phyloP scores from a whole-genome alignment of 176 grass and related monocot genomes.

The Bothriochloa decipiens region DNA sequence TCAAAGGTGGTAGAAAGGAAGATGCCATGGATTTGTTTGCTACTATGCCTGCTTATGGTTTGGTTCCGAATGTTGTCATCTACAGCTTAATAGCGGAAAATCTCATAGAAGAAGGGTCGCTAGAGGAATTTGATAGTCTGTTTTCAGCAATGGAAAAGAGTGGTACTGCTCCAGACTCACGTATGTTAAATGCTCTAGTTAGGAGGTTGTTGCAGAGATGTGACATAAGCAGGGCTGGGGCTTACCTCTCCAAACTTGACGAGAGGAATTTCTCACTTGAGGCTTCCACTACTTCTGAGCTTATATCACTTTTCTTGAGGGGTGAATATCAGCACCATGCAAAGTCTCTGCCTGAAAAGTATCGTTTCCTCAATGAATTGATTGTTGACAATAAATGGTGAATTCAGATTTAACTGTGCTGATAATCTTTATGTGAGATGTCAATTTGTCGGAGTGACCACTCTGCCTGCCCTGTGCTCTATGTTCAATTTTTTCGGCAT shows the following conservation, averaged over 20 bases:
- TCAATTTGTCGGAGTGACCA: too few species aligned
- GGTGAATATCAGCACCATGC: neutral
- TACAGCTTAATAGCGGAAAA: neutral
- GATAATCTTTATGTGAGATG: too few species aligned
- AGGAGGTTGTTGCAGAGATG: neutral
- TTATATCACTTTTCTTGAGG: neutral
- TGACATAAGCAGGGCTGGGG: neutral
- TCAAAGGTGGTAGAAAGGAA: neutral
- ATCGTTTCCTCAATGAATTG: neutral
- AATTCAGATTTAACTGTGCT: neutral
- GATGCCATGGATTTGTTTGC: neutral
- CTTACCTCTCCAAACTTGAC: slow-evolving; percentile 8
- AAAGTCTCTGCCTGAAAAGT: neutral
- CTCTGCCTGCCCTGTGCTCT: too few species aligned
- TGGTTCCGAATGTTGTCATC: neutral
- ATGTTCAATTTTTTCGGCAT: too few species aligned
- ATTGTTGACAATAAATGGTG: neutral
- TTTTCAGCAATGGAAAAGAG: slow-evolving; percentile 11
- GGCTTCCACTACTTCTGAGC: neutral
- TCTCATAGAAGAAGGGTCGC: neutral
- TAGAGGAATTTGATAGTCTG: neutral
- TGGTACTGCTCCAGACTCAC: neutral
- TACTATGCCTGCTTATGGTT: neutral
- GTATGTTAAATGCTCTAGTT: slow-evolving; percentile 29
- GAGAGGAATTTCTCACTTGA: neutral